Conservation (phyloP, 2,329 filamentous ascomycete genomes). For the Magnaporthiopsis incrustans region DNA sequence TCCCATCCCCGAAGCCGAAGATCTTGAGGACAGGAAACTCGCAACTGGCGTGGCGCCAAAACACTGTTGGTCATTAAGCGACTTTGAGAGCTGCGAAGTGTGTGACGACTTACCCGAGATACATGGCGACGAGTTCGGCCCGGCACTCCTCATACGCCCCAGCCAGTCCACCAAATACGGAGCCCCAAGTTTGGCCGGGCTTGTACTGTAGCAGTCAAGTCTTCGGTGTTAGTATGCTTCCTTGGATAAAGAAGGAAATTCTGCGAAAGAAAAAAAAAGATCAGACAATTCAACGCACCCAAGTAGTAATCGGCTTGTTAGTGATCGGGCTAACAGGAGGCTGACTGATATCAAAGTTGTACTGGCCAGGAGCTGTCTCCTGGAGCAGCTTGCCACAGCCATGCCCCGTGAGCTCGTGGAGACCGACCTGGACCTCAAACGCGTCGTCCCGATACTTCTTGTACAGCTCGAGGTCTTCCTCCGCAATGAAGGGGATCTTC, state of each 20-base stretch:
- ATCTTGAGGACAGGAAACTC: conserved; percentile 85
- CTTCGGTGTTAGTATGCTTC: not conserved
- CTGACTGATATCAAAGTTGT: conserved; percentile 80
- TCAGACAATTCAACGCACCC: conserved; percentile 26
- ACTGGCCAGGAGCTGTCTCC: conserved; percentile 72
- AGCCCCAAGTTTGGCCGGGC: conserved; percentile 90
- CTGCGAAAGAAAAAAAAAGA: too few species aligned
- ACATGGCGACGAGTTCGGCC: conserved; percentile 91
- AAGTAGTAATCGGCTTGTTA: conserved; percentile 68
- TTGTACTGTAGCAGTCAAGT: conserved; percentile 54
- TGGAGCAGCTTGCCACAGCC: conserved; percentile 91
- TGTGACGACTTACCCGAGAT: conserved; percentile 35
- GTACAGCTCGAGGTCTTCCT: conserved; percentile 69
- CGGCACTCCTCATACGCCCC: conserved; percentile 91
- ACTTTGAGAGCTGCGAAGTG: not conserved
- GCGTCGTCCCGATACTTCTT: conserved; percentile 76
- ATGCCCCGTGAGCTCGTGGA: conserved; percentile 81
- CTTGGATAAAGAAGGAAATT: too few species aligned
- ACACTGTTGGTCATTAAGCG: not conserved
- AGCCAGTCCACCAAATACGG: conserved; percentile 80
- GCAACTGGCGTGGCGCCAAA: conserved; percentile 43
- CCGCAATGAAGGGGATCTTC: conserved; percentile 81
- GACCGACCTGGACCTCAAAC: conserved; percentile 92
- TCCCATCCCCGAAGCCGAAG: conserved; percentile 82
- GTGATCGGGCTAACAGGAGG: conserved; percentile 76